Percentiles rank a stretch among this genome's conserved stretches.
These are phyloP conservation scores for Phaeosphaeriaceae sp. DNA, from an alignment of 2,329 filamentous ascomycete species.

Conservation along the genomic window DNA sequence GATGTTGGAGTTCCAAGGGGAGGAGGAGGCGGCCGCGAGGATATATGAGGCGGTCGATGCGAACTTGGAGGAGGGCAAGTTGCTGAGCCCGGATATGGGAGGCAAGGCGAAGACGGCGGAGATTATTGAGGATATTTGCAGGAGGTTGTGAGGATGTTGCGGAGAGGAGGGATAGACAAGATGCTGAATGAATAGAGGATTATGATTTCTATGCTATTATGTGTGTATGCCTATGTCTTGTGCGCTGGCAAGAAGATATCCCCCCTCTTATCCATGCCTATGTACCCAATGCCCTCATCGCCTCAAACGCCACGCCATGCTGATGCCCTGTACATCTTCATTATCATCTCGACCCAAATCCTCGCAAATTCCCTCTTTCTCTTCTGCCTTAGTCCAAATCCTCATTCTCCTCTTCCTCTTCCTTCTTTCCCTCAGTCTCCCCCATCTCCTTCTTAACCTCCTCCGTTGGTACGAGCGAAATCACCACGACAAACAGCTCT, in stretches of 20 bases:
- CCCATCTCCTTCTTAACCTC: conserved; percentile 49
- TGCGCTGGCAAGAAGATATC: not conserved
- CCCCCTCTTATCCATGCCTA: not conserved
- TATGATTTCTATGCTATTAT: not conserved
- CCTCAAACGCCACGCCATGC: conserved; percentile 1
- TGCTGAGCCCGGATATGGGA: conserved; percentile 88
- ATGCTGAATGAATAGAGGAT: not conserved
- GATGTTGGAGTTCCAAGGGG: conserved; percentile 95
- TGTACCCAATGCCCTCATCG: not conserved
- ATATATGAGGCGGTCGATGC: conserved; percentile 94
- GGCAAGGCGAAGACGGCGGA: conserved; percentile 85
- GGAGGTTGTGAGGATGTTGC: conserved; percentile 75
- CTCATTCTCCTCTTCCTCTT: conserved; percentile 30
- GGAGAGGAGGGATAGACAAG: not conserved
- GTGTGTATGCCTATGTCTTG: not conserved
- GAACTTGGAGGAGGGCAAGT: conserved; percentile 81
- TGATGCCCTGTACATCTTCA: not conserved
- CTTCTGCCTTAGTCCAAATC: conserved; percentile 23
- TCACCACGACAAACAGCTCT: conserved; percentile 81
- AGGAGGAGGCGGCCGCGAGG: conserved; percentile 83
- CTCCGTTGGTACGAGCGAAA: conserved; percentile 76
- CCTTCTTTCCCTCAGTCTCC: conserved; percentile 29
- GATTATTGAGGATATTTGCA: conserved; percentile 86
- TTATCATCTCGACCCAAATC: conserved; percentile 26
- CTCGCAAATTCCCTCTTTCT: too few species aligned